Evolutionary conservation across 1,284 basidiomycete genomes (phyloP).

Genomic region (Ceratobasidium theobromae): DNA sequence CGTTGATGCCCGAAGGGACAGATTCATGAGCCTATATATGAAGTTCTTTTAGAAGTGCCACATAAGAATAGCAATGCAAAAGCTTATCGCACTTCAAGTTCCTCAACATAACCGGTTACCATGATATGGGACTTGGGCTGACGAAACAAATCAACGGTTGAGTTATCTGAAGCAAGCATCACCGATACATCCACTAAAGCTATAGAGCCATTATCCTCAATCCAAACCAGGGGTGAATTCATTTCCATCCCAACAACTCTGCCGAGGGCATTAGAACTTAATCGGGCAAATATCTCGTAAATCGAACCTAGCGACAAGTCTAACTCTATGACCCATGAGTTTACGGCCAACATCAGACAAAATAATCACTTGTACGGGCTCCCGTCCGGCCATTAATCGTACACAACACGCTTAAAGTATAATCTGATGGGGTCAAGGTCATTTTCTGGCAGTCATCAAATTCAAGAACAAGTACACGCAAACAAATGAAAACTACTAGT

Average conservation of each 20-base stretch:
- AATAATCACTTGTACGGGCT: neutral
- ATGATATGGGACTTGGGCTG: conserved; percentile 14
- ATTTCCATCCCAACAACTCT: conserved; percentile 1
- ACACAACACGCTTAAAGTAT: neutral
- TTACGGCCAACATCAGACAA: neutral
- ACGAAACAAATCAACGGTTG: conserved; percentile 4
- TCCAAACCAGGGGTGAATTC: neutral
- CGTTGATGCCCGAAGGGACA: neutral
- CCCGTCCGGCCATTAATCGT: neutral
- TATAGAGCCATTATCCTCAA: conserved; percentile 6
- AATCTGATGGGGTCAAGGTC: neutral
- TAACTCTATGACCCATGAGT: conserved; percentile 10
- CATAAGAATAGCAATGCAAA: neutral
- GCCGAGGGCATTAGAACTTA: neutral
- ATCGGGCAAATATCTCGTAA: neutral
- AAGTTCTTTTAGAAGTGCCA: neutral
- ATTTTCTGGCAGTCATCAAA: neutral
- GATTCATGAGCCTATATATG: neutral
- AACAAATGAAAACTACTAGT: neutral
- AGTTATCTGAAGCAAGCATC: conserved; percentile 10
- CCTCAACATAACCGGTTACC: conserved; percentile 24
- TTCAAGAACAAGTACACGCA: neutral
- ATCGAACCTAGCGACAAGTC: conserved; percentile 18
- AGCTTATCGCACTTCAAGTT: neutral
- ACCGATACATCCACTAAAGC: conserved; percentile 2